Base-by-base conservation (phyloP, 129 eudicot genomes). In the Arctium minus region DNA sequence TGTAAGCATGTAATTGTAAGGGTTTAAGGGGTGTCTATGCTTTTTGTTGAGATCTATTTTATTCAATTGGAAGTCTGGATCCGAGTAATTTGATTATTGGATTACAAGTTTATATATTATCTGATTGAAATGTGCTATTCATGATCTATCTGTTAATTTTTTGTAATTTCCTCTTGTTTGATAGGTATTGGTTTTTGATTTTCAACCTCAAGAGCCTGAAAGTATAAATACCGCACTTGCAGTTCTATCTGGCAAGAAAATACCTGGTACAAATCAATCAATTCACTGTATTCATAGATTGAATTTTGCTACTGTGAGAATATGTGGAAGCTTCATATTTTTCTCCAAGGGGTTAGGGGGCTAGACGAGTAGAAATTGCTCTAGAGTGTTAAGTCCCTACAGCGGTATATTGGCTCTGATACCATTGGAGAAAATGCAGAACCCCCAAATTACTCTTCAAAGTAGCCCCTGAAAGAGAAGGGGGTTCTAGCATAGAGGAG, bases 171-270 rank as follows among this genome's bases (percentile, higher is more conserved):
- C 32, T 83, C 15, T 75, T 50, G 37, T 9, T 65, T 48, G 62
- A 22, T 48, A 91, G 96, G 92, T 82, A 37, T 48, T 93, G 74
- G 99, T 96, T 8, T 96, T 83, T 80, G 98, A 93, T 91, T 96
- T 93, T 85, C 98, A 96, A 80, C 99, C 99, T 9, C 78, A 84
- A 89, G 95, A 93, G 82, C 97, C 99, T 75, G 99, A 96, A 85
- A 87, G 83, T 81, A 38, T 93, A 68, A 89, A 72, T 65, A 92
- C 92, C 39, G 99, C 98, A 72, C 82, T 89, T 72, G 85, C 91
- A 82, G 99, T 97, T 53, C 83, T 96, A 74, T 87, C 95, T 53
- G 95, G 98, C n/a, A 81, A 80, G 68, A 86, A 92, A 35, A 79
- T 96, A 70, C 90, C 92, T 48, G 98, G 98, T 94, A 72, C 80